phyloP scores from a whole-genome alignment of 305 asterid species.

The Euphrasia arctica region DNA sequence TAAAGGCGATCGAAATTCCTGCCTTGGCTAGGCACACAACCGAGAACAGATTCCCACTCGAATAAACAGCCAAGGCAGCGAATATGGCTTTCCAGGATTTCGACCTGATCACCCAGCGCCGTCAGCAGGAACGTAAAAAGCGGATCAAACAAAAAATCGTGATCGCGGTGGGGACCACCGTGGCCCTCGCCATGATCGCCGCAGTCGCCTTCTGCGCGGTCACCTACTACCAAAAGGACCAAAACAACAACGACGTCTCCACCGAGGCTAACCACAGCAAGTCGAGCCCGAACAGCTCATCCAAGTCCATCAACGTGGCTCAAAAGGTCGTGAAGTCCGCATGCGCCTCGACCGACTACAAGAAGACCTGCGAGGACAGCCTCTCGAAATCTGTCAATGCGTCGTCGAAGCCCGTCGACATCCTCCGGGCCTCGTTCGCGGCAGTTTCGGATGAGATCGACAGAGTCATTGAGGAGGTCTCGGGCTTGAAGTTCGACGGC shows the following conservation, averaged over 20 bases:
- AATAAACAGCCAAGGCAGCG: slow-evolving; percentile 61
- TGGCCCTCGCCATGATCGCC: slow-evolving; percentile 37
- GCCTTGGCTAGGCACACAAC: slow-evolving; percentile 55
- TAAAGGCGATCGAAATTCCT: slow-evolving; percentile 27
- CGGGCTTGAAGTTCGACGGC: slow-evolving; percentile 38
- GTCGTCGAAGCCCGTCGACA: slow-evolving; percentile 32
- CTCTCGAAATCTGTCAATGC: slow-evolving; percentile 35
- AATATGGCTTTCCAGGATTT: slow-evolving; percentile 91
- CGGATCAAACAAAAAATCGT: slow-evolving; percentile 39
- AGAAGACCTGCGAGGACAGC: slow-evolving; percentile 52
- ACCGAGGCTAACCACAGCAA: not conserved
- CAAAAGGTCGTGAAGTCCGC: slow-evolving; percentile 43
- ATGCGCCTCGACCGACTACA: slow-evolving; percentile 58
- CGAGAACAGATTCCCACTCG: not conserved
- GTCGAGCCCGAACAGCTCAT: slow-evolving; percentile 12
- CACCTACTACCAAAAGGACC: slow-evolving; percentile 25
- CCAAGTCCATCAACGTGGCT: slow-evolving; percentile 17
- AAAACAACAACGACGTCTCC: not conserved
- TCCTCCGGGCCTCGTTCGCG: slow-evolving; percentile 48
- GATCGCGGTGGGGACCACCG: slow-evolving; percentile 34
- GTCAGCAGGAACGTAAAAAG: slow-evolving; percentile 44
- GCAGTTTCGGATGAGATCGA: slow-evolving; percentile 45
- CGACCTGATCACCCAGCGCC: slow-evolving; percentile 71
- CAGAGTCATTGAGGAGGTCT: slow-evolving; percentile 29
- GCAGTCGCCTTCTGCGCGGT: slow-evolving; percentile 51